Percentiles rank a stretch among this genome's conserved stretches.
Conservation (phyloP, 208 protist species). For the Crithidia sp. region DNA sequence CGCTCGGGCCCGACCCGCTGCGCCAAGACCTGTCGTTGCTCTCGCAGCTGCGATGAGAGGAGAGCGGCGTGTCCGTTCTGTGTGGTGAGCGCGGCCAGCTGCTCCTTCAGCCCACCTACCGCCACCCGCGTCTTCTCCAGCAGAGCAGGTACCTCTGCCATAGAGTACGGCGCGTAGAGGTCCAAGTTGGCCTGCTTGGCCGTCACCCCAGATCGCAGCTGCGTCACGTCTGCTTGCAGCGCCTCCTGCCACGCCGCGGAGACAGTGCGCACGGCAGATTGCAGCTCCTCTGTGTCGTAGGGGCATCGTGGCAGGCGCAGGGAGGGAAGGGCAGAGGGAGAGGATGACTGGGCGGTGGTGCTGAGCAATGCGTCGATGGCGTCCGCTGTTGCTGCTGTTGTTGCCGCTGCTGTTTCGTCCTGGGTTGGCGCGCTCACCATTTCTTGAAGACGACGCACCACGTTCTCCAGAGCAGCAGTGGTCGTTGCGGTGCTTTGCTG, state of each 20-base stretch:
- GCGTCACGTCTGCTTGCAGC: constrained; percentile 4
- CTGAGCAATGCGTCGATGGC: constrained; percentile 2
- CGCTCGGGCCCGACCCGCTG: constrained; percentile 1
- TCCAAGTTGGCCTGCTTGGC: constrained; percentile 45
- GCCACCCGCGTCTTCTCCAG: constrained; percentile 36
- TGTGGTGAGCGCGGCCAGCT: constrained; percentile 7
- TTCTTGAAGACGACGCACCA: background rate
- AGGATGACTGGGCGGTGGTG: background rate
- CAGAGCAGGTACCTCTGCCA: constrained; percentile 41
- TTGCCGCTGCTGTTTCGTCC: background rate
- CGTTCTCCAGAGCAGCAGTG: constrained; percentile 21
- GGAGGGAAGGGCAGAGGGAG: background rate
- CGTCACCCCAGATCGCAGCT: background rate
- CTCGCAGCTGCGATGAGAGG: constrained; percentile 9
- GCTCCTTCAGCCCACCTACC: constrained; percentile 25
- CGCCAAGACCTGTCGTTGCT: background rate
- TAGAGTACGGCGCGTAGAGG: constrained; percentile 60
- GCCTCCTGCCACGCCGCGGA: constrained; percentile 7
- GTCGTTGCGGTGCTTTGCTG: background rate
- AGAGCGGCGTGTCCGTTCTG: constrained; percentile 12
- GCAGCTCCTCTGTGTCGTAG: constrained; percentile 1
- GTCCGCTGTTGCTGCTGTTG: background rate
- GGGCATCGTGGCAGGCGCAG: constrained; percentile 19
- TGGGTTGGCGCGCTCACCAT: background rate
- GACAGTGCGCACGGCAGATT: constrained; percentile 8